Evolutionary conservation across 164 flowering plant genomes (phyloP), one percentile per base, ranked within the genome.

Genomic region (Umbellularia californica): DNA sequence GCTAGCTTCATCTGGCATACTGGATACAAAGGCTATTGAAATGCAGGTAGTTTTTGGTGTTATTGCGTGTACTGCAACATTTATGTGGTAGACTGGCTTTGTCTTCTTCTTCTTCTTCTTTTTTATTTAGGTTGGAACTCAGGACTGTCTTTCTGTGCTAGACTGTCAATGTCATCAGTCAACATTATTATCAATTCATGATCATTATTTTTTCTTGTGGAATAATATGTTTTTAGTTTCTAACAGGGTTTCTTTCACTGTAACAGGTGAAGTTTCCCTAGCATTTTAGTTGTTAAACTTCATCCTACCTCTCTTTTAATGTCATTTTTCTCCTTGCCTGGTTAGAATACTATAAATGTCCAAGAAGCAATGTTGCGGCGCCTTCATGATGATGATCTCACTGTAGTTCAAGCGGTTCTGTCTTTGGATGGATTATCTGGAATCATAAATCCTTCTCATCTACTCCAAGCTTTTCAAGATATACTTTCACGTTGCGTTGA

Each of bases 371-470:
- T 95, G 55, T 35, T 85, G 71, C 86, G 85, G 64, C 87, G 88
- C 58, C 90, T 95, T 73, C 71, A 70, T 51, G 99, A 95, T 84
- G 89, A 90, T 74, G 97, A 95, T 77, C 83, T 95, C 55, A 81
- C 87, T 82, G 95, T 95, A 71, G 85, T 89, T 70, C 84, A 80
- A 64, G 89, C 87, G 17, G 92, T 87, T 78, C 68, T 95, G 30
- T 83, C 88, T 70, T 50, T 95, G 65, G 81, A 85, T 73, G 84
- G 87, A 20, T 77, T 93, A 79, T 41, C 85, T 70, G 85, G 78
- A 68, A 67, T 87, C 5, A 68, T 92, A 35, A 76, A 72, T 72
- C 33, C 80, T 68, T 70, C 87, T 70, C 66, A 71, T 76, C 84
- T 91, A 73, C 76, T 90, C 51, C 79, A 88, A 79, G 89, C 88